phyloP scores from a whole-genome alignment of 2,329 filamentous ascomycete species.

The Madurella mycetomatis region DNA sequence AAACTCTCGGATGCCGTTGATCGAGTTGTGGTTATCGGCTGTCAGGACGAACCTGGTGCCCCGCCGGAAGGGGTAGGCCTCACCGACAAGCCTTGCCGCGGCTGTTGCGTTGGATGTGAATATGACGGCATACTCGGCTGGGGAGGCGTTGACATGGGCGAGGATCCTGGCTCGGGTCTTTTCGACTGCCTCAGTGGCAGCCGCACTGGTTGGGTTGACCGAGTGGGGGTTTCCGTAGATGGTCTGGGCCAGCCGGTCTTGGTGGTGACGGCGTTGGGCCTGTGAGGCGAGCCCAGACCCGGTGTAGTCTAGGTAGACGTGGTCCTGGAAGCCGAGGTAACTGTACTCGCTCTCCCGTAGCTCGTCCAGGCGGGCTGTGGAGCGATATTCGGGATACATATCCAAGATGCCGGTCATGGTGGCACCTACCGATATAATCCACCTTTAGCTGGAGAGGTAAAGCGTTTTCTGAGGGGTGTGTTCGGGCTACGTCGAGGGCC shows the following conservation, averaged over 20 bases:
- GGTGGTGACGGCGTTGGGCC: constrained; percentile 32
- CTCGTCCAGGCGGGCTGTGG: constrained; percentile 30
- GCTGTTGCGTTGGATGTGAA: constrained; percentile 40
- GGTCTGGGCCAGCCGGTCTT: constrained; percentile 27
- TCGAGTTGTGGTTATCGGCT: constrained; percentile 40
- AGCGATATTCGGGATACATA: constrained; percentile 33
- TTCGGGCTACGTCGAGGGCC: too few relatives aligned
- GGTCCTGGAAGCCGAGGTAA: constrained; percentile 35
- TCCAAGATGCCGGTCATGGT: constrained; percentile 17
- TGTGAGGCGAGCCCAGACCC: constrained; percentile 35
- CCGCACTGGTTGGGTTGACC: constrained; percentile 34
- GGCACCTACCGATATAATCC: not conserved
- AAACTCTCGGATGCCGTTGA: constrained; percentile 38
- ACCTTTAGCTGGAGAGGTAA: not conserved
- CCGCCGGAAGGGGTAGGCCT: constrained; percentile 35
- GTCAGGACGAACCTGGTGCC: constrained; percentile 32
- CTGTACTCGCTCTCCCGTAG: constrained; percentile 33
- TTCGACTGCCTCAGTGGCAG: constrained; percentile 33
- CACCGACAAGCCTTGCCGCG: constrained; percentile 37
- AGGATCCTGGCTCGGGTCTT: constrained; percentile 31
- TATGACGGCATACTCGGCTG: constrained; percentile 37
- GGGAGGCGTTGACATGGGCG: constrained; percentile 32
- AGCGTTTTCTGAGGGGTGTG: not conserved
- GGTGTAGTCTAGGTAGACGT: constrained; percentile 41
- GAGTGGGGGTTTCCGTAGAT: constrained; percentile 41